These are phyloP conservation scores for Poa pratensis DNA, from an alignment of 176 grass and related monocot genomes.

Conservation along the genomic window DNA sequence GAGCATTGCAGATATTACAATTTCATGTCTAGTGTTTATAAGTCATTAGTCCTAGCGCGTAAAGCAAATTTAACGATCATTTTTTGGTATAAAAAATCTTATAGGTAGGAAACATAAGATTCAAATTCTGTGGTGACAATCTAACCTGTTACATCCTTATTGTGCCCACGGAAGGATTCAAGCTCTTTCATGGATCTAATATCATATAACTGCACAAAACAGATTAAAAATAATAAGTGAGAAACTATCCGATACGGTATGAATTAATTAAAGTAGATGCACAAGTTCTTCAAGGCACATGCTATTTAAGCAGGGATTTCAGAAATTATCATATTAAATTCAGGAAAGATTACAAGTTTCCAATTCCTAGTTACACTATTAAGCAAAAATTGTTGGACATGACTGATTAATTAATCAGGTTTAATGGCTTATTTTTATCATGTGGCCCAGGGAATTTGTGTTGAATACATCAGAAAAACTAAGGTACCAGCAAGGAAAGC, in stretches of 20 bases:
- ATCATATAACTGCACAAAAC: constrained; percentile 89
- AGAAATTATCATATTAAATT: constrained; percentile 3
- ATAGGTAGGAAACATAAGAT: constrained; percentile 27
- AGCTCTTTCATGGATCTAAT: constrained; percentile 99
- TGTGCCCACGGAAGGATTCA: constrained; percentile 97
- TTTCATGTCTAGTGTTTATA: neutral
- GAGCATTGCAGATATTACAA: neutral
- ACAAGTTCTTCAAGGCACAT: neutral
- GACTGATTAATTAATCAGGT: constrained; percentile 8
- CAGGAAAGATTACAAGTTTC: neutral
- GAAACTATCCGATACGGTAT: neutral
- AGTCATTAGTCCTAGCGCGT: neutral
- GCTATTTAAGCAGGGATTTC: neutral
- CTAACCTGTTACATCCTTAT: constrained; percentile 95
- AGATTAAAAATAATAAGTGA: constrained; percentile 44
- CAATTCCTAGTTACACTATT: constrained; percentile 9
- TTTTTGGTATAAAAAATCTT: neutral
- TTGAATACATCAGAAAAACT: constrained; percentile 6
- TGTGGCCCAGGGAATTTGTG: neutral
- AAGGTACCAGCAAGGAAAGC: constrained; percentile 26
- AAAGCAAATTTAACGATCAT: constrained; percentile 28
- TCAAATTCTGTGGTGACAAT: constrained; percentile 38
- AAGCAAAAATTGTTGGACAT: neutral
- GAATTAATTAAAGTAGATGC: constrained; percentile 24
- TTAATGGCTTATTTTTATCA: constrained; percentile 23